These are phyloP conservation scores for Penicillium sp. DNA, from an alignment of 2,329 filamentous ascomycete genomes.

Conservation along the genomic window DNA sequence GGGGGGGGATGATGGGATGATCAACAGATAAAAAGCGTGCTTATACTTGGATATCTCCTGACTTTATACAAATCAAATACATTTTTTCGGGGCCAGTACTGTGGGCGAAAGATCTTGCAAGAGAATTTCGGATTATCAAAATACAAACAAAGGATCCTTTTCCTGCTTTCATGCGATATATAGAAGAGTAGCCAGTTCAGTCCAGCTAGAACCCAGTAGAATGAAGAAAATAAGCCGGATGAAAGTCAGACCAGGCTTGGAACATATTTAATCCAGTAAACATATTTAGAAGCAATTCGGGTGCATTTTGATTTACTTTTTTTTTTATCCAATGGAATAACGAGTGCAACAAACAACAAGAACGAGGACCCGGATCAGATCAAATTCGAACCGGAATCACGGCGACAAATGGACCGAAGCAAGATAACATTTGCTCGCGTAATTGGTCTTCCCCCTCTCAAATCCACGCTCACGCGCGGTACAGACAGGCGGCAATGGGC, in stretches of 20 bases:
- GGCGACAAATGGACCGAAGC: constrained; percentile 23
- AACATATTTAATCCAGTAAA: background rate
- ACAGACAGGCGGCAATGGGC: constrained; percentile 23
- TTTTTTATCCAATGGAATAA: constrained; percentile 16
- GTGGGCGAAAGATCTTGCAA: background rate
- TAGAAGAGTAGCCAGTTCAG: too few relatives aligned
- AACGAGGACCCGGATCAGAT: constrained; percentile 26
- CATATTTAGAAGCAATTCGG: constrained; percentile 13
- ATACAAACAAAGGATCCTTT: background rate
- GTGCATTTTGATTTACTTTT: constrained; percentile 19
- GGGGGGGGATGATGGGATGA: constrained; percentile 10
- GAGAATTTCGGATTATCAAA: background rate
- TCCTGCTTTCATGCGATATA: background rate
- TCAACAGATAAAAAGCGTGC: background rate
- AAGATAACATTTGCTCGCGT: constrained; percentile 14
- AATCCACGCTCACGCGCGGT: constrained; percentile 16
- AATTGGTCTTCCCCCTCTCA: constrained; percentile 18
- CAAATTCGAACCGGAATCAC: constrained; percentile 21
- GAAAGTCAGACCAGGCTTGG: background rate
- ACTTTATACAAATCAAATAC: background rate
- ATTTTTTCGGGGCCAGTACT: constrained; percentile 1
- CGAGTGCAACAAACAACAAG: constrained; percentile 25
- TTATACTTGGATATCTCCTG: background rate
- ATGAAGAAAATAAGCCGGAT: background rate
- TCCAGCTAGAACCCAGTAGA: background rate